Evolutionary conservation across 805 yeast genomes (phyloP).

Genomic region (Scheffersomyces amazonensis): DNA sequence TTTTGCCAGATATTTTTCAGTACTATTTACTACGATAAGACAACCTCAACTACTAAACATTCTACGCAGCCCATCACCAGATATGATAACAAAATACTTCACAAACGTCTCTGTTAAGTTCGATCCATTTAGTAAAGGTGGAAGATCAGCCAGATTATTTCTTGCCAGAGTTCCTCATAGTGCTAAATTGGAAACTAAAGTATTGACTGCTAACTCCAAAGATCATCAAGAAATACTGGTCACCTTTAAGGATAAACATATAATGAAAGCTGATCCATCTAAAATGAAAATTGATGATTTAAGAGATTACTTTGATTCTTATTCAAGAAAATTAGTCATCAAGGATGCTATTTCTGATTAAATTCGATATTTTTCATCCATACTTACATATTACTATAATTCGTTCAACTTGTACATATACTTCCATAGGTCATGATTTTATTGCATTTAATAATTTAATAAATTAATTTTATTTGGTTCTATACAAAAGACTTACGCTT

Average conservation of each 20-base stretch:
- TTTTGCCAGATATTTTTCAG: not conserved
- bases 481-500: too few species aligned
- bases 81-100: constrained; percentile 89
- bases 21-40: not conserved
- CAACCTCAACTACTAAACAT: not conserved
- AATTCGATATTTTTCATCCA: not conserved
- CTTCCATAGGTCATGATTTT: not conserved
- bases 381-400: not conserved
- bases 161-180: constrained; percentile 79
- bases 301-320: constrained; percentile 67
- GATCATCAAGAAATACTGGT: constrained; percentile 67
- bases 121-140: constrained; percentile 73
- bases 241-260: constrained; percentile 74
- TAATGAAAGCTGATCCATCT: constrained; percentile 65
- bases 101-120: constrained; percentile 72
- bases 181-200: constrained; percentile 62
- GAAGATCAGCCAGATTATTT: constrained; percentile 76
- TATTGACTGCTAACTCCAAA: constrained; percentile 45
- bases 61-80: not conserved
- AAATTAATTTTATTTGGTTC: not conserved
- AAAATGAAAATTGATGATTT: constrained; percentile 56
- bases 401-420: not conserved
- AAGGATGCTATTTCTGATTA: constrained; percentile 58
- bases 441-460: not conserved
- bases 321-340: constrained; percentile 74